Base-by-base conservation (phyloP, 2,329 filamentous ascomycete genomes). In the Fusarium penzigii region DNA sequence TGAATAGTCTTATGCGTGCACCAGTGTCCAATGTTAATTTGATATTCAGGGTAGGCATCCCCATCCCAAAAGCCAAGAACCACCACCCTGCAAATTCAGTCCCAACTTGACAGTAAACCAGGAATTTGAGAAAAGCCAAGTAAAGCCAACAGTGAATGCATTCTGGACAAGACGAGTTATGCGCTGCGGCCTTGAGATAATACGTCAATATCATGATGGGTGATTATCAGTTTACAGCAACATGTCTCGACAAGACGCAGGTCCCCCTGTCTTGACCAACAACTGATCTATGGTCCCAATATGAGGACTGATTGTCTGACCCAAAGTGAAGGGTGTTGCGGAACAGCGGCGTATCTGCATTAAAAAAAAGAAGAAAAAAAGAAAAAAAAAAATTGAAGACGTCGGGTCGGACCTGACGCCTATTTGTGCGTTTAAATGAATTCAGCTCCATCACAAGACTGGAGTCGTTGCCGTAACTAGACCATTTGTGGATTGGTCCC, bases 401-500 rank as follows among this genome's bases (percentile, higher is more conserved):
- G 20, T 25, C 20, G 20, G 20, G 7, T 25, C 20, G 20, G 20
- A 25, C 20, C 20, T 44, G 25, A 55, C 39, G 58, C 58, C 51
- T 43, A 68, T 68, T 68, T 65, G 65, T 60, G 65, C 65, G 59
- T 65, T 58, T 66, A 61, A 47, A 39, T 25, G 17, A 44, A 44
- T 29, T 38, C 17, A 34, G 5, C 39, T 39, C 36, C 25, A 25
- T 25, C 20, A 25, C 20, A 25, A 29, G 29, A 17, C 47, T 41
- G 49, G 48, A 56, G 49, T 52, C 45, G 49, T 42, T 44, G 29
- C 47, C 47, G 51, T 45, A 50, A 46, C 40, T 54, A 56, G 44
- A 34, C 43, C 45, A 44, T 25, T 25, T 25, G 20, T 43, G 44
- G 56, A 49, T 46, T 50, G 25, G 17, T 52, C 25, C n/a, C n/a